Conservation (phyloP, 2,329 filamentous ascomycete genomes). For the Akanthomyces muscarius region DNA sequence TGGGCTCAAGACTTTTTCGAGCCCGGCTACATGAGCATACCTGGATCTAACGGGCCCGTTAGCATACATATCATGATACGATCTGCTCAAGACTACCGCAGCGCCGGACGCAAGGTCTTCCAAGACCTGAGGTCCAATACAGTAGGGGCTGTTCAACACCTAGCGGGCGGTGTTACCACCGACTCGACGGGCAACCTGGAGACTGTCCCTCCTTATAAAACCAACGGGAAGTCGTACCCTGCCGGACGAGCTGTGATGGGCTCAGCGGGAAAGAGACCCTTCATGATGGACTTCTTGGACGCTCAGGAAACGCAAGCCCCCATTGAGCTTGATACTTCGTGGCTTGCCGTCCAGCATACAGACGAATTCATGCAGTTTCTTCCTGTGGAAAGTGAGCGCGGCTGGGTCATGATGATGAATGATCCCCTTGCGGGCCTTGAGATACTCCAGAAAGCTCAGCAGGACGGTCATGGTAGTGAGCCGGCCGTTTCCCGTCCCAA, state of each 20-base stretch:
- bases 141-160: not conserved
- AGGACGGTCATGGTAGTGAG: constrained; percentile 20
- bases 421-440: constrained; percentile 22
- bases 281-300: constrained; percentile 27
- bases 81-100: not conserved
- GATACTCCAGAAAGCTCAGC: constrained; percentile 20
- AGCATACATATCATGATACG: not conserved
- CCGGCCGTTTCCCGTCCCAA: constrained; percentile 20
- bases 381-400: constrained; percentile 23
- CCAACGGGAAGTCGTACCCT: not conserved
- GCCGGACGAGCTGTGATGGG: constrained; percentile 2
- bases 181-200: constrained; percentile 10
- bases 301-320: constrained; percentile 34
- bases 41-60: not conserved
- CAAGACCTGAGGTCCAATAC: not conserved
- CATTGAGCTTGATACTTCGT: constrained; percentile 29
- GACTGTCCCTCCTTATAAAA: not conserved
- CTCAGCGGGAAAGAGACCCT: not conserved
- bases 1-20: constrained; percentile 9
- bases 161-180: not conserved
- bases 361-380: constrained; percentile 30
- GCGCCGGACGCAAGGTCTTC: not conserved
- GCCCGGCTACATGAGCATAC: constrained; percentile 2
- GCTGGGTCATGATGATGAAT: constrained; percentile 23
- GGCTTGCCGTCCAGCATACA: constrained; percentile 26